These are phyloP conservation scores for Leucocoprinus leucothites DNA, from an alignment of 768 basidiomycete species.

Conservation along the genomic window DNA sequence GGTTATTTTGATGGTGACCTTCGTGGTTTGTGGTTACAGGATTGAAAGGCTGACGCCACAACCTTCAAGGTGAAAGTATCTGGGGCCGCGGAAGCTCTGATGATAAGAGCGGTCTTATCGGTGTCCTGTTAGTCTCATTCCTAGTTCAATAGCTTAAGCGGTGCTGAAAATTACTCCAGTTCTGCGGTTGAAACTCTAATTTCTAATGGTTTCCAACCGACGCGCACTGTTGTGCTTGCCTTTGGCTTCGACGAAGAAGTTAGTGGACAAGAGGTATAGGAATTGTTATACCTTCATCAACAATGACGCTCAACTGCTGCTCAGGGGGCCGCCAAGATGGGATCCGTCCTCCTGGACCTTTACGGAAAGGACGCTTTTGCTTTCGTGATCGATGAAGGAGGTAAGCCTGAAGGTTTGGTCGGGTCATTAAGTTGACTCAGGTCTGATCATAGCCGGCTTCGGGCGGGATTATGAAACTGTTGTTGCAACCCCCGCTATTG, in stretches of 20 bases:
- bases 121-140: constrained; percentile 46
- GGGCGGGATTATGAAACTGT: constrained; percentile 46
- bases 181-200: constrained; percentile 64
- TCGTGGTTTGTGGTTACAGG: not conserved
- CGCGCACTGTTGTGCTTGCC: constrained; percentile 56
- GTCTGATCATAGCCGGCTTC: constrained; percentile 38
- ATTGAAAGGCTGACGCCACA: not conserved
- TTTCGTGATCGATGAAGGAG: constrained; percentile 86
- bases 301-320: not conserved
- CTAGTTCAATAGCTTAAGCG: not conserved
- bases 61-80: constrained; percentile 41
- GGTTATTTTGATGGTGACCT: constrained; percentile 54
- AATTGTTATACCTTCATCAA: not conserved
- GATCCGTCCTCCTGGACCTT: constrained; percentile 43
- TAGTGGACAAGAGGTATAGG: constrained; percentile 41
- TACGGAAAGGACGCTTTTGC: constrained; percentile 76
- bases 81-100: constrained; percentile 79
- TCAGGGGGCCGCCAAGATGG: constrained; percentile 55
- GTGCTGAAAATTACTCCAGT: constrained; percentile 21
- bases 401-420: constrained; percentile 31
- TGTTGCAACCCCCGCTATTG: constrained; percentile 60
- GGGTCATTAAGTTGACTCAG: not conserved
- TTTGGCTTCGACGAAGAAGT: constrained; percentile 81
- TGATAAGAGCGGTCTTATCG: constrained; percentile 72
- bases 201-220: constrained; percentile 59